These are phyloP conservation scores for Mycena polygramma DNA, from an alignment of 768 basidiomycete genomes.

Conservation along the genomic window DNA sequence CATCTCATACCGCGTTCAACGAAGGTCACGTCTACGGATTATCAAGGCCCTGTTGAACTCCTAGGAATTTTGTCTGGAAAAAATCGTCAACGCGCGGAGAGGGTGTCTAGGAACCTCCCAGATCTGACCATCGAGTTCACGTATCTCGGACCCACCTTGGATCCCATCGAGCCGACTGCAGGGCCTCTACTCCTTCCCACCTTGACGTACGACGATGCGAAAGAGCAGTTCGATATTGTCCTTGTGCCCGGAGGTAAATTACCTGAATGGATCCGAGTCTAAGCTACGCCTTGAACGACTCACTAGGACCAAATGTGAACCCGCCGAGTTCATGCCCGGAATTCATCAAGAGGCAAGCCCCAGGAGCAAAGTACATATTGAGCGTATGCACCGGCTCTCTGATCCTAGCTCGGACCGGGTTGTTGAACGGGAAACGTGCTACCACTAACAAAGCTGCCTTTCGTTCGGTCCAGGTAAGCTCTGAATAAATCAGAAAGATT, in stretches of 20 bases:
- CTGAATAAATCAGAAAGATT: no score
- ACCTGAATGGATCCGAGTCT: neutral
- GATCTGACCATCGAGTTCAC: slow-evolving; percentile 37
- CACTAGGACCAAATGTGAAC: slow-evolving; percentile 27
- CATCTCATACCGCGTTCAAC: neutral
- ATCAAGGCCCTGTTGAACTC: slow-evolving; percentile 49
- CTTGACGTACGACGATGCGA: slow-evolving; percentile 42
- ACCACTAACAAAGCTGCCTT: slow-evolving; percentile 54
- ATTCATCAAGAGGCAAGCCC: slow-evolving; percentile 45
- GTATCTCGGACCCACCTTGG: slow-evolving; percentile 41
- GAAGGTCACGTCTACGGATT: slow-evolving; percentile 44
- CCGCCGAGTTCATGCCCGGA: slow-evolving; percentile 32
- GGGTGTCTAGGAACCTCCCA: slow-evolving; percentile 12
- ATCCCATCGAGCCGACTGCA: slow-evolving; percentile 37
- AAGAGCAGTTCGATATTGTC: slow-evolving; percentile 47
- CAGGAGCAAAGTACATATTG: slow-evolving; percentile 49
- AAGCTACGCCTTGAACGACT: neutral
- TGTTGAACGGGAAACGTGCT: slow-evolving; percentile 49
- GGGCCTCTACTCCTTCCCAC: slow-evolving; percentile 40
- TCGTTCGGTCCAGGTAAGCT: slow-evolving; percentile 42
- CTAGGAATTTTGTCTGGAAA: slow-evolving; percentile 40
- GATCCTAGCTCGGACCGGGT: slow-evolving; percentile 49
- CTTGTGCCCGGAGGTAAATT: slow-evolving; percentile 45
- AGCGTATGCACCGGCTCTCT: slow-evolving; percentile 51
- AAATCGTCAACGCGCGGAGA: slow-evolving; percentile 21